Base-by-base conservation (phyloP, 345 rosid species). In the Eutrema heterophyllum region DNA sequence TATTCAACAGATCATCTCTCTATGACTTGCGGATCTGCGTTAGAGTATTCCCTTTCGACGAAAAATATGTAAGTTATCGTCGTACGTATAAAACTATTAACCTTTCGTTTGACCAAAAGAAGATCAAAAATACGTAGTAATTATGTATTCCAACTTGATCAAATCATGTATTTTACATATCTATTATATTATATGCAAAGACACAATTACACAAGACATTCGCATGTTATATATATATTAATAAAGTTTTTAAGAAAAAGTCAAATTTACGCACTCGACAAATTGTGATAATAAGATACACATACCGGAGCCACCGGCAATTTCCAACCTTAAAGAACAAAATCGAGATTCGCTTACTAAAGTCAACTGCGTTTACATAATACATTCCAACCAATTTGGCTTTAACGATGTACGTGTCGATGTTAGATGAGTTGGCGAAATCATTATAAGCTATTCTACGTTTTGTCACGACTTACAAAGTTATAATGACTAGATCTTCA, bases 181-280 rank as follows among this genome's bases (percentile, higher is more conserved):
- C 7, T 21, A 58, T 16, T 2, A 32, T 15, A 48, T 27, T 18
- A 50, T 30, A 65, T 27, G 38, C 13, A 66, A 12, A 33, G 9
- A 39, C 12, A 61, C 21, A 14, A 16, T 43, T 39, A 38, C 16
- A 40, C 21, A 60, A 59, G 72, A 64, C 43, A 50, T 68, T 57
- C 38, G 15, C 73, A 74, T 74, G 62, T 59, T 67, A 59, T 21
- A 24, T 21, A 24, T 59, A 59, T 41, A 30, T 27, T 46, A 45
- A 66, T 13, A 6, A 56, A n/a, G 24, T 54, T 54, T 55, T 41
- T 8, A 75, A 40, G 39, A 30, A 75, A 39, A 75, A 59, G 73
- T 75, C 73, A 74, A 67, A 75, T 24, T 51, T 75, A 41, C 61
- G 73, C 16, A 66, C 55, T 67, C 46, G 11, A 50, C 18, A 24